Conservation (phyloP, 768 basidiomycete species). For the Ephemerocybe angulata region DNA sequence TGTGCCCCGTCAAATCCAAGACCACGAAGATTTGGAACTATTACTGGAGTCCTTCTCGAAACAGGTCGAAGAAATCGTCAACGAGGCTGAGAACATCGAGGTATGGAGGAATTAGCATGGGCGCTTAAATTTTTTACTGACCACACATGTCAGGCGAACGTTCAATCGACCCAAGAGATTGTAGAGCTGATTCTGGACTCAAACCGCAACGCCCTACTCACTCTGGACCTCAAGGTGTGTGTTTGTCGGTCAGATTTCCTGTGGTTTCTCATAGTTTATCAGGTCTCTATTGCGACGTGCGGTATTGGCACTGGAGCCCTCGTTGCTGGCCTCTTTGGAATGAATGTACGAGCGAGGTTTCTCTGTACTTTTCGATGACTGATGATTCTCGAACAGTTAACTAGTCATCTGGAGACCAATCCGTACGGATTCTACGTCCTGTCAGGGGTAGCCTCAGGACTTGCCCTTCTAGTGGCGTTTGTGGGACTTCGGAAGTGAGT, state of each 20-base stretch:
- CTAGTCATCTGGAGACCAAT: conserved; percentile 67
- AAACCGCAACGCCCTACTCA: conserved; percentile 88
- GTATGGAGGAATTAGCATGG: conserved; percentile 31
- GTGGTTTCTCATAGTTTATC: conserved; percentile 4
- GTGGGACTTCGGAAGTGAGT: conserved; percentile 61
- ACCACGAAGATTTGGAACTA: conserved; percentile 92
- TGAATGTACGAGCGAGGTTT: conserved; percentile 69
- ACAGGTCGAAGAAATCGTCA: conserved; percentile 95
- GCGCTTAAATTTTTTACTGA: conserved; percentile 3
- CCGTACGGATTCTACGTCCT: conserved; percentile 73
- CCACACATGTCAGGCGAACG: conserved; percentile 59
- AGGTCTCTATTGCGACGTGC: conserved; percentile 93
- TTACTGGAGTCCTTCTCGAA: conserved; percentile 93
- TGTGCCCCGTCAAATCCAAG: conserved; percentile 54
- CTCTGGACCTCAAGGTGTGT: conserved; percentile 83
- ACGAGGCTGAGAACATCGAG: conserved; percentile 84
- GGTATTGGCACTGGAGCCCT: conserved; percentile 90
- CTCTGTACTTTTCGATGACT: conserved; percentile 12
- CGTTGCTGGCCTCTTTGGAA: conserved; percentile 89
- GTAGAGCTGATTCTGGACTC: conserved; percentile 95
- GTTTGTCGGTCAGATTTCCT: not conserved
- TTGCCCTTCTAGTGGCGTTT: conserved; percentile 62
- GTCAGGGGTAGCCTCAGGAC: conserved; percentile 52
- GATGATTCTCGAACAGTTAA: conserved; percentile 44
- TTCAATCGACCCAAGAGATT: conserved; percentile 97